A percentile compares a stretch with the other conserved stretches of the same genome.
These are phyloP conservation scores for Psidium friedrichsthalianum DNA, from an alignment of 345 rosid species.

Conservation along the genomic window DNA sequence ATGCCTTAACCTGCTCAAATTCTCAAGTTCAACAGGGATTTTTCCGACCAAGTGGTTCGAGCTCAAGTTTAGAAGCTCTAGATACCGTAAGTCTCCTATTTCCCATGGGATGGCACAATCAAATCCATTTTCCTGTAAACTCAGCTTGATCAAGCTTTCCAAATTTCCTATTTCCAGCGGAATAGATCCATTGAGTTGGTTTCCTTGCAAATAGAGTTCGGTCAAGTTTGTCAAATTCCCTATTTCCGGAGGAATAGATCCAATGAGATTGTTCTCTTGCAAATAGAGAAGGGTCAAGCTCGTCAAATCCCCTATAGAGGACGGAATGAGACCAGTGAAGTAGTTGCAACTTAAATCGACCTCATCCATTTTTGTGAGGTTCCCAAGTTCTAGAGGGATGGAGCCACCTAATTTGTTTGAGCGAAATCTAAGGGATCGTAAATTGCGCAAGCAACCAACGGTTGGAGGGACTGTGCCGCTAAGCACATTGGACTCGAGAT, in stretches of 20 bases:
- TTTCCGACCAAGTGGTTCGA: no score
- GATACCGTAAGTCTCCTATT: neutral
- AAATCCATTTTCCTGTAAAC: neutral
- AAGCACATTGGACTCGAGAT: neutral
- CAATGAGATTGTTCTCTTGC: neutral
- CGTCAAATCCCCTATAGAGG: neutral
- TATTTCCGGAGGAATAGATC: neutral
- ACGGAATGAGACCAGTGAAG: neutral
- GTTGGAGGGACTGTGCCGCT: neutral
- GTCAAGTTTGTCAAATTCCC: neutral
- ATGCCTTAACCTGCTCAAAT: neutral
- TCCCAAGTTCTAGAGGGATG: neutral
- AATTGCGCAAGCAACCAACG: no score
- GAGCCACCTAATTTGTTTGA: neutral
- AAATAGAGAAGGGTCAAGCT: neutral
- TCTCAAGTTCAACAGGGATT: neutral
- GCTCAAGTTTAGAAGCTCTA: accelerated
- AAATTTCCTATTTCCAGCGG: no score
- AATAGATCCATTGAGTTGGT: neutral
- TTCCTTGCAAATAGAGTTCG: neutral
- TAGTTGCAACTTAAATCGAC: neutral
- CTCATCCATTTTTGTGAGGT: neutral
- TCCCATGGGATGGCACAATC: neutral
- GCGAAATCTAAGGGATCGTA: neutral
- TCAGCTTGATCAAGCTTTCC: neutral